Base-by-base conservation (phyloP, 1,284 basidiomycete genomes). In the Melampsora larici-populina region DNA sequence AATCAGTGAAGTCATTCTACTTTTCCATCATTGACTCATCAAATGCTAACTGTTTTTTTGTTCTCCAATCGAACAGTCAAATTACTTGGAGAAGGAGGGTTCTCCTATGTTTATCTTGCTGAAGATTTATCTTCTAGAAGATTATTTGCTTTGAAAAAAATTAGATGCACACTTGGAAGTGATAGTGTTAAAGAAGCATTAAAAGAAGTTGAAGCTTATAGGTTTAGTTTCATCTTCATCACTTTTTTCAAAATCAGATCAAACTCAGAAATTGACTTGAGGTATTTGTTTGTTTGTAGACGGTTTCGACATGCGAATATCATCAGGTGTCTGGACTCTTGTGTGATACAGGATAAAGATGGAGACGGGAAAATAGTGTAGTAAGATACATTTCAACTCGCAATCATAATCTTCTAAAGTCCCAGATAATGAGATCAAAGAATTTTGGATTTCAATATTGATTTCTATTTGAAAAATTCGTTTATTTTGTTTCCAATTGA, bases 161-260 rank as follows among this genome's bases (percentile, higher is more conserved):
- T 84, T 36, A 82, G 82, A 55, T 84, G 83, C 78, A 80, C 81
- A 8, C 80, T 81, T 78, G 83, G 83, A 43, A 81, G 80, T 31
- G 81, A 81, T 24, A 81, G 81, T 24, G 81, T 84, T 62, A 82
- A 81, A 18, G 81, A 82, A 40, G 83, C 83, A 18, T 80, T 84
- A 70, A 81, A 82, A 71, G 83, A 84, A 80, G 81, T 84, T 31
- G 82, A 84, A 68, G 81, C 83, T n/a, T 83, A 81, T 64, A 80
- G 80, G 68, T 67, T 33, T 26, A 65, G 36, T 49, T 64, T 36
- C 11, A 48, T 62, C 31, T 49, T 33, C 24, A 21, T 62, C 1
- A 24, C 9, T 1, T 15, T 8, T 26, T 63, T 67, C 31, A 48
- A 24, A n/a, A 67, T 7, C 18, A 64, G 24, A 40, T 68, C 0